phyloP scores from a whole-genome alignment of 331 rosid genomes.

The Cydonia oblonga region DNA sequence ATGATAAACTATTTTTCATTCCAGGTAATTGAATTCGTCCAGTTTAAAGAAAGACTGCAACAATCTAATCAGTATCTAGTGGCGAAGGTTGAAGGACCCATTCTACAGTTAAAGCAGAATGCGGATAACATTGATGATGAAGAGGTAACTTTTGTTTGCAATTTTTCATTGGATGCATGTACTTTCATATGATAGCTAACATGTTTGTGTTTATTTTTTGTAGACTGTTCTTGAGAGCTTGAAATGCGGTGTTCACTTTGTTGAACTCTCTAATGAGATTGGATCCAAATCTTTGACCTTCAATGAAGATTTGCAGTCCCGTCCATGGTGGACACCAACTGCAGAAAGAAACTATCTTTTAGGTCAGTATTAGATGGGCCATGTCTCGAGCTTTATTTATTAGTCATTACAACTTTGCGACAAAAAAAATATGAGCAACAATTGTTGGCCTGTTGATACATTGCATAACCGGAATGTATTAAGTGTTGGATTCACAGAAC shows the following conservation, averaged over 20 bases:
- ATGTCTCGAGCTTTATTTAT: not conserved
- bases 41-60: slow-evolving; percentile 79
- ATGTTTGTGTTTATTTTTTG: slow-evolving; percentile 1
- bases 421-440: not conserved
- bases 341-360: slow-evolving; percentile 77
- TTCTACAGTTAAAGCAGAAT: slow-evolving; percentile 73
- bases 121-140: slow-evolving; percentile 72
- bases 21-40: slow-evolving; percentile 95
- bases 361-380: slow-evolving; percentile 37
- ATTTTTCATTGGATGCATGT: slow-evolving; percentile 3
- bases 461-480: not conserved
- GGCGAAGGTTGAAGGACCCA: slow-evolving; percentile 70
- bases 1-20: not conserved
- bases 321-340: slow-evolving; percentile 98
- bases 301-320: slow-evolving; percentile 74
- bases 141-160: slow-evolving; percentile 45
- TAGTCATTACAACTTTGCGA: not conserved
- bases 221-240: slow-evolving; percentile 63
- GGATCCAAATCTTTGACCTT: slow-evolving; percentile 79
- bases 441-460: not conserved
- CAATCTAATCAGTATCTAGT: slow-evolving; percentile 68
- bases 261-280: slow-evolving; percentile 74
- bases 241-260: slow-evolving; percentile 65
- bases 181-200: slow-evolving; percentile 9
- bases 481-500: not conserved